These are phyloP conservation scores for Cryptococcus hybrid DNA, from an alignment of 1,284 basidiomycete genomes.

Conservation along the genomic window DNA sequence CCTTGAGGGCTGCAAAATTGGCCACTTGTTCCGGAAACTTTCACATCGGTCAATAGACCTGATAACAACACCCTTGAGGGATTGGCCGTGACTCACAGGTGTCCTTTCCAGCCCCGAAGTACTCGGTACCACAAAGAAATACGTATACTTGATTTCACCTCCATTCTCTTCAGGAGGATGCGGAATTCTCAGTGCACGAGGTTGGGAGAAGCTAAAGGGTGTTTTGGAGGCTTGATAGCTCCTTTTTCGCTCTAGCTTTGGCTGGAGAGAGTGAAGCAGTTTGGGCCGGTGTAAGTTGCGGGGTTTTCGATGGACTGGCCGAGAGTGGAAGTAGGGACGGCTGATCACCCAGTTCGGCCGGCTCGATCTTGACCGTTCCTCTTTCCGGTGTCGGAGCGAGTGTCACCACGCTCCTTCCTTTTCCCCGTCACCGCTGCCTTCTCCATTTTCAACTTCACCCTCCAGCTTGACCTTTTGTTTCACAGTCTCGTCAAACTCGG, in stretches of 20 bases:
- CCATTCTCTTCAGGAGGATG: conserved; percentile 5
- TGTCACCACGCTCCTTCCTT: background rate
- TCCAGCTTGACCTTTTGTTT: background rate
- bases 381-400: background rate
- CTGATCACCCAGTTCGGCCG: background rate
- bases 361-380: background rate
- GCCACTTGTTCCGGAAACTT: conserved; percentile 33
- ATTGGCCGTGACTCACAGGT: conserved; percentile 22
- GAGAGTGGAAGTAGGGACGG: background rate
- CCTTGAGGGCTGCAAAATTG: conserved; percentile 23
- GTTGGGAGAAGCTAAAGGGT: conserved; percentile 32
- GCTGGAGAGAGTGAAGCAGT: background rate
- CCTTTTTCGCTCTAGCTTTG: background rate
- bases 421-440: background rate
- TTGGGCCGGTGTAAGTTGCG: background rate
- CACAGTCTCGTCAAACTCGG: background rate
- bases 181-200: conserved; percentile 27
- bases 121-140: conserved; percentile 50
- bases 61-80: background rate
- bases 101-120: conserved; percentile 49
- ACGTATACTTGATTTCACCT: conserved; percentile 21
- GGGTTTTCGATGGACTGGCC: background rate
- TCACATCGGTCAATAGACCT: background rate
- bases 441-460: background rate
- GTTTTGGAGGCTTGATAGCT: background rate